phyloP scores from a whole-genome alignment of 139 green algal species.

The Ulvella scutata region DNA sequence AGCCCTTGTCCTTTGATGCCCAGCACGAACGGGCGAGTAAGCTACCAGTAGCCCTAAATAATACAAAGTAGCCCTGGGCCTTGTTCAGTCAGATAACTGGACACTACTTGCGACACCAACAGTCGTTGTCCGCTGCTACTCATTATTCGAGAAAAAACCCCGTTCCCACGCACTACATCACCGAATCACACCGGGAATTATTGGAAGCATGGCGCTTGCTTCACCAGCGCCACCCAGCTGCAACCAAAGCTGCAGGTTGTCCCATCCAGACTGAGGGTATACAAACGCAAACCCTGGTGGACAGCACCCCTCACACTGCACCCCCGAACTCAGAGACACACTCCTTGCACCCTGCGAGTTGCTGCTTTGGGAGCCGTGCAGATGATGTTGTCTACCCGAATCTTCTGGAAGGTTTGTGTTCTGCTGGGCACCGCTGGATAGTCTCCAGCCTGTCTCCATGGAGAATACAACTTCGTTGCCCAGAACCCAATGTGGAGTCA shows the following conservation, averaged over 20 bases:
- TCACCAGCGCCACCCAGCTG: background rate
- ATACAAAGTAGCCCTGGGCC: too few relatives aligned
- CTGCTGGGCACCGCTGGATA: too few relatives aligned
- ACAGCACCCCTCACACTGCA: background rate
- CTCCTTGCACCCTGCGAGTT: background rate
- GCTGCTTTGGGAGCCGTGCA: background rate
- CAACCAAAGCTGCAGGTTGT: background rate
- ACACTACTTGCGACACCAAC: too few relatives aligned
- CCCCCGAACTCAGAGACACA: background rate
- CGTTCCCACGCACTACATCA: too few relatives aligned
- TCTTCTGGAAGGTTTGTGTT: background rate
- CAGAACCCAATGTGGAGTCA: too few relatives aligned
- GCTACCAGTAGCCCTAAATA: too few relatives aligned
- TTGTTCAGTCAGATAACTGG: too few relatives aligned
- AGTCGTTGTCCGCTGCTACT: too few relatives aligned
- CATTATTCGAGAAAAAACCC: too few relatives aligned
- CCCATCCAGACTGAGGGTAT: background rate
- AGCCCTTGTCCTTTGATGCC: too few relatives aligned
- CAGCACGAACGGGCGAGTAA: too few relatives aligned
- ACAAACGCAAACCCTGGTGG: background rate
- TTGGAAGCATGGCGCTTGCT: background rate
- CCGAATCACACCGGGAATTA: too few relatives aligned
- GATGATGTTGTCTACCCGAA: background rate
- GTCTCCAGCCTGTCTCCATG: background rate
- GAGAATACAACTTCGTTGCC: background rate